These are phyloP conservation scores for Linum lewisii DNA, from an alignment of 345 rosid genomes.

Conservation along the genomic window DNA sequence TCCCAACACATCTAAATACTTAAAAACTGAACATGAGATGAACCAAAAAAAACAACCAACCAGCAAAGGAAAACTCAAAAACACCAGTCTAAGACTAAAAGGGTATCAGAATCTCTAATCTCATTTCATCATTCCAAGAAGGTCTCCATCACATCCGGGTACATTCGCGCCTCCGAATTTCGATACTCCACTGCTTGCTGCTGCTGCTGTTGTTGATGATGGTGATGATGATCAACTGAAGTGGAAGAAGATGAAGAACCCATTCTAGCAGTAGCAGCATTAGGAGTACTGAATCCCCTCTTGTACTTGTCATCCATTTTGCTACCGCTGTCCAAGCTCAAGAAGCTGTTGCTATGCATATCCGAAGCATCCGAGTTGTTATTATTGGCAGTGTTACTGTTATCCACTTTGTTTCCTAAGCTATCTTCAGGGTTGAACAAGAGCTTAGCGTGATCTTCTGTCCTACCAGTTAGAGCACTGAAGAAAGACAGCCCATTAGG, in stretches of 20 bases:
- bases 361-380: conserved; percentile 36
- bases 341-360: conserved; percentile 40
- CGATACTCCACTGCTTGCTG: conserved; percentile 39
- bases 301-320: conserved; percentile 66
- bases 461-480: conserved; percentile 66
- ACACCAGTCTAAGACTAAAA: not conserved
- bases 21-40: conserved; percentile 2
- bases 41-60: conserved; percentile 6
- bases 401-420: conserved; percentile 38
- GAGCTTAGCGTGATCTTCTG: conserved; percentile 56
- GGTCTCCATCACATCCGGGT: conserved; percentile 63
- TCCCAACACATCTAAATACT: too few species aligned
- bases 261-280: conserved; percentile 77
- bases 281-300: conserved; percentile 59
- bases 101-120: not conserved
- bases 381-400: conserved; percentile 29
- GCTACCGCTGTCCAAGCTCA: conserved; percentile 48
- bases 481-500: conserved; percentile 73
- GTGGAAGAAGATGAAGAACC: conserved; percentile 60
- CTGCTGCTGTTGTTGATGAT: conserved; percentile 27
- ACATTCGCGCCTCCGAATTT: conserved; percentile 53
- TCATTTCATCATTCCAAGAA: conserved; percentile 50
- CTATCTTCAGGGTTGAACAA: conserved; percentile 47
- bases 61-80: conserved; percentile 4
- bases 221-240: conserved; percentile 42